Evolutionary conservation across 306 rosid genomes (phyloP).

Genomic region (Lathyrus sativus): DNA sequence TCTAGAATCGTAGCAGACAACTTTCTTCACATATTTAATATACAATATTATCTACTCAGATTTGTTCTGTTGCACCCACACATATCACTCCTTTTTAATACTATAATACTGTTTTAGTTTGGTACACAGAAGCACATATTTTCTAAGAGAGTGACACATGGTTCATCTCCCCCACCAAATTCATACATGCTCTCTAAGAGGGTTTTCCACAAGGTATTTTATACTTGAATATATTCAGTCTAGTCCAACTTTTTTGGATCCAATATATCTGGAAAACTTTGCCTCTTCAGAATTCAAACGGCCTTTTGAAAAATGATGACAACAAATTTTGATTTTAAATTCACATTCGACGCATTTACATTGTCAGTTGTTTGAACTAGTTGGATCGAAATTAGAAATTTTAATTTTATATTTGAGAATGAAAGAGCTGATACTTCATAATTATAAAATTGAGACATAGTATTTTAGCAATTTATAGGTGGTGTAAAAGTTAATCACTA

Average conservation of each 20-base stretch:
- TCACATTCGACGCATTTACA: neutral
- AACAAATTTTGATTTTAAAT: neutral
- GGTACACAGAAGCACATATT: constrained; percentile 36
- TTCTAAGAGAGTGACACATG: constrained; percentile 38
- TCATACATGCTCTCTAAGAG: constrained; percentile 10
- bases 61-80: constrained; percentile 25
- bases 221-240: constrained; percentile 18
- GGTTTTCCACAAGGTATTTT: constrained; percentile 26
- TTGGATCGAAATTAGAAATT: too few relatives aligned
- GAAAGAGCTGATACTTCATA: too few relatives aligned
- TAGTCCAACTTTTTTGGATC: constrained; percentile 33
- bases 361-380: neutral
- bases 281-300: constrained; percentile 2
- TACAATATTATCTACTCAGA: constrained; percentile 5
- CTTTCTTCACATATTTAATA: neutral
- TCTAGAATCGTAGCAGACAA: constrained; percentile 37
- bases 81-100: constrained; percentile 5
- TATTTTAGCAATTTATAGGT: too few relatives aligned
- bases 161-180: constrained; percentile 30
- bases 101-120: constrained; percentile 34
- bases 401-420: too few relatives aligned
- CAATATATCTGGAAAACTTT: constrained; percentile 28
- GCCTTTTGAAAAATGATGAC: constrained; percentile 3
- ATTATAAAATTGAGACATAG: too few relatives aligned
- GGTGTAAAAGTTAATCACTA: too few relatives aligned